phyloP scores from a whole-genome alignment of 148 eudicot genomes.

The Talinum fruticosum region DNA sequence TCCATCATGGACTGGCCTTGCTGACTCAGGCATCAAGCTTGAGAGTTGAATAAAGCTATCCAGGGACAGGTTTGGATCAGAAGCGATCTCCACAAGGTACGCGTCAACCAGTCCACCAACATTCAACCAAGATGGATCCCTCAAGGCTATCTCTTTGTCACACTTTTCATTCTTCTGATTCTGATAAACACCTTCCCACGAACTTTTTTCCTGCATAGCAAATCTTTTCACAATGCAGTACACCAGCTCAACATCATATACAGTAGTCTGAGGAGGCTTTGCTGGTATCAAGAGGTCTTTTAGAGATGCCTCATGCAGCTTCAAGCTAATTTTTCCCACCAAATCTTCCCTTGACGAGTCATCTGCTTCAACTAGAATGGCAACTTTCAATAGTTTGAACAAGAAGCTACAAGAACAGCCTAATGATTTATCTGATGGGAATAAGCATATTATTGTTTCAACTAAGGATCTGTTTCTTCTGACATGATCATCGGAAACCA shows the following conservation, averaged over 20 bases:
- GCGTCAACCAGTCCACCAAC: constrained; percentile 64
- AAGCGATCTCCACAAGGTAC: constrained; percentile 63
- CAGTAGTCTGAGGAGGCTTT: constrained; percentile 48
- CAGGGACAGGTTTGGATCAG: constrained; percentile 50
- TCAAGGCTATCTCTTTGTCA: constrained; percentile 29
- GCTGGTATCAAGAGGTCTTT: constrained; percentile 68
- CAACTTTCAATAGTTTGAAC: constrained; percentile 71
- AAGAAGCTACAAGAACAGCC: constrained; percentile 84
- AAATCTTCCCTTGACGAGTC: constrained; percentile 52
- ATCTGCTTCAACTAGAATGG: constrained; percentile 61
- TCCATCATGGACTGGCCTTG: constrained; percentile 82
- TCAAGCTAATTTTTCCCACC: constrained; percentile 47
- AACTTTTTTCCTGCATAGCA: constrained; percentile 31
- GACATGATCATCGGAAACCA: constrained; percentile 56
- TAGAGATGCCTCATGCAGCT: constrained; percentile 70
- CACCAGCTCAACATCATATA: constrained; percentile 72
- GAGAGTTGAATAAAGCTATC: constrained; percentile 50
- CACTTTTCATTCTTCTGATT: constrained; percentile 20
- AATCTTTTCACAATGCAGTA: constrained; percentile 53
- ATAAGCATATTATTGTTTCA: constrained; percentile 61
- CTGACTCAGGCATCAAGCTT: constrained; percentile 55
- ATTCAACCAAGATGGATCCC: constrained; percentile 46
- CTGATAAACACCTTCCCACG: too few species aligned
- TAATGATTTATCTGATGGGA: constrained; percentile 55
- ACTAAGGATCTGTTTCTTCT: constrained; percentile 56